A percentile compares a stretch with the other conserved stretches of the same genome.
phyloP scores from a whole-genome alignment of 352 stramenopile genomes.

The Globisporangium cystogenes region DNA sequence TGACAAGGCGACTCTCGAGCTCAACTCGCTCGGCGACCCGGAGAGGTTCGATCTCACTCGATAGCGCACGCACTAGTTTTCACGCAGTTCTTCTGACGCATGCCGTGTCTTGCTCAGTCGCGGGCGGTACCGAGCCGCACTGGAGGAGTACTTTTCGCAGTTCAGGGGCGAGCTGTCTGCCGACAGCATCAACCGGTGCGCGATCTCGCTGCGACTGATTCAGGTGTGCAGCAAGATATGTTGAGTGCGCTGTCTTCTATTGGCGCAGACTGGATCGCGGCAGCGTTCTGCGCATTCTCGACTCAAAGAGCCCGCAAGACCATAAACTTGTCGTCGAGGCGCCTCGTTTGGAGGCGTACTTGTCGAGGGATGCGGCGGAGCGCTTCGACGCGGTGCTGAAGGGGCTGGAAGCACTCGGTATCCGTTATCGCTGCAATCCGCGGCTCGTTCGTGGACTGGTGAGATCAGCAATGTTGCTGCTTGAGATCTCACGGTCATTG shows the following conservation, averaged over 20 bases:
- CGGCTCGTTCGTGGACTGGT: slow-evolving; percentile 82
- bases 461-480: slow-evolving; percentile 1
- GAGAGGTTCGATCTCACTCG: slow-evolving; percentile 43
- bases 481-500: not conserved
- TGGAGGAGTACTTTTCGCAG: slow-evolving; percentile 60
- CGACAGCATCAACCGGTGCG: slow-evolving; percentile 69
- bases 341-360: slow-evolving; percentile 52
- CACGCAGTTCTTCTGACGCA: not conserved
- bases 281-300: slow-evolving; percentile 82
- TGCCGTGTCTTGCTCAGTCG: slow-evolving; percentile 27
- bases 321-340: slow-evolving; percentile 63
- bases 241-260: not conserved
- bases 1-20: slow-evolving; percentile 55
- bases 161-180: slow-evolving; percentile 60
- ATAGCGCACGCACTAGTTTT: too few species aligned
- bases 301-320: slow-evolving; percentile 77
- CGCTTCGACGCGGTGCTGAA: slow-evolving; percentile 63
- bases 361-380: slow-evolving; percentile 59
- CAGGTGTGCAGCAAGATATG: not conserved
- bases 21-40: slow-evolving; percentile 78
- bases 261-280: slow-evolving; percentile 58
- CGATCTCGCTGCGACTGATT: not conserved
- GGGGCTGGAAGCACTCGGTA: slow-evolving; percentile 52
- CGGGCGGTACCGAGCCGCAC: slow-evolving; percentile 51
- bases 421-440: slow-evolving; percentile 55